A percentile compares a stretch with the other conserved stretches of the same genome.
Conservation (phyloP, 768 basidiomycete genomes). For the Xanthoconium purpureum region DNA sequence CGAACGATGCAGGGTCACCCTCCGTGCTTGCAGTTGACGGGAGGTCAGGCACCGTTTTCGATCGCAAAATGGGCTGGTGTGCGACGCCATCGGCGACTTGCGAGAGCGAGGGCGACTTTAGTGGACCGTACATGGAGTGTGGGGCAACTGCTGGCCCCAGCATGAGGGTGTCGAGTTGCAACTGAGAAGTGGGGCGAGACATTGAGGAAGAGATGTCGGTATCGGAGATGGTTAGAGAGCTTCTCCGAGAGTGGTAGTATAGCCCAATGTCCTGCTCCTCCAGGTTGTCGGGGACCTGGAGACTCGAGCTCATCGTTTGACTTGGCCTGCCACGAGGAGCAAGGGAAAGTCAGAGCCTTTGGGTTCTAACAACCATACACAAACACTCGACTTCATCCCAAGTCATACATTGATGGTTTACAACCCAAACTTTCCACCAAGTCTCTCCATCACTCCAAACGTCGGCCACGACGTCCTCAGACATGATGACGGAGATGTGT, state of each 20-base stretch:
- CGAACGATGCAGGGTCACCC: slow-evolving; percentile 40
- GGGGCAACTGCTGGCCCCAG: not conserved
- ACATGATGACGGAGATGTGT: slow-evolving; percentile 2
- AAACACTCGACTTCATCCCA: not conserved
- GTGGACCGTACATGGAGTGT: slow-evolving; percentile 1
- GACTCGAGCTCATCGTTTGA: slow-evolving; percentile 6
- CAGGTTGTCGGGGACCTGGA: slow-evolving; percentile 9
- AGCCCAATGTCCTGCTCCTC: slow-evolving; percentile 33
- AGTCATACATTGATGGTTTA: not conserved
- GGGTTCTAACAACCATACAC: not conserved
- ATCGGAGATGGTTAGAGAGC: slow-evolving; percentile 24
- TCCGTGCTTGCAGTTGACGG: slow-evolving; percentile 35
- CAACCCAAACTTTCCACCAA: slow-evolving; percentile 45
- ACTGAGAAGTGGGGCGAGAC: slow-evolving; percentile 19
- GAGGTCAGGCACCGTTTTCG: slow-evolving; percentile 45
- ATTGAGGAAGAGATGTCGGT: slow-evolving; percentile 19
- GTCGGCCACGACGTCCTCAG: not conserved
- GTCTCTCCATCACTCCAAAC: slow-evolving; percentile 40
- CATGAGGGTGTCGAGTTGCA: slow-evolving; percentile 2
- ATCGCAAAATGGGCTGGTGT: slow-evolving; percentile 37
- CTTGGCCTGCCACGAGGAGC: not conserved
- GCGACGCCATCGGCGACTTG: slow-evolving; percentile 21
- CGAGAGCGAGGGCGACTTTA: slow-evolving; percentile 37
- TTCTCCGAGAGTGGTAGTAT: slow-evolving; percentile 23
- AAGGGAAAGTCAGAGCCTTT: not conserved